Conservation (phyloP, 192 early-diverging fungal genomes). For the Gonapodya prolifera region DNA sequence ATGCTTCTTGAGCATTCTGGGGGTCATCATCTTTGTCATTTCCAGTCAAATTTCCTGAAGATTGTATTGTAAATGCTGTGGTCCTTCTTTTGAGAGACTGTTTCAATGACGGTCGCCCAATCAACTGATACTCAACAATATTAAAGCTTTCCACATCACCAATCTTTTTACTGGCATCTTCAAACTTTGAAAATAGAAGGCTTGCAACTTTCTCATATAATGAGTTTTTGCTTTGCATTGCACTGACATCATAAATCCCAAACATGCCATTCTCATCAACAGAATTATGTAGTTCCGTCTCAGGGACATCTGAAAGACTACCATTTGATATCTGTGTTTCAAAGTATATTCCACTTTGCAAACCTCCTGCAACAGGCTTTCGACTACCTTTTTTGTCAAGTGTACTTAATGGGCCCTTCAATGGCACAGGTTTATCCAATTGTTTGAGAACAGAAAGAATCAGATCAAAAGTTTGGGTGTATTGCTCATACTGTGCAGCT, state of each 20-base stretch:
- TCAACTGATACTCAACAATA: background rate
- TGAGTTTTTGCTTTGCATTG: background rate
- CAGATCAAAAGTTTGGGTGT: background rate
- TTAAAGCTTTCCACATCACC: background rate
- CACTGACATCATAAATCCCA: background rate
- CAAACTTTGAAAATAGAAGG: background rate
- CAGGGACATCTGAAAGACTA: background rate
- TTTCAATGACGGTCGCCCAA: background rate
- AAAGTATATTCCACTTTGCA: background rate
- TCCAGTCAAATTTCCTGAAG: background rate
- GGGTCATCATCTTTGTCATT: background rate
- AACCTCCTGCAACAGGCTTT: background rate
- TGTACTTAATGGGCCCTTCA: background rate
- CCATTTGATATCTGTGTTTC: background rate
- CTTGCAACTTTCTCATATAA: background rate
- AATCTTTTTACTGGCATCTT: background rate
- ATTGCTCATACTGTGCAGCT: background rate
- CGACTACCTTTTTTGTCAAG: background rate
- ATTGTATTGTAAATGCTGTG: background rate
- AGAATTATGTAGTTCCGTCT: background rate
- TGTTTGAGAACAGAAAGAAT: background rate
- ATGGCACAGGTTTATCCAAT: background rate
- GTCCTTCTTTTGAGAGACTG: background rate
- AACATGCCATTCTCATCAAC: background rate
- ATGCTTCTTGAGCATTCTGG: background rate